Percentiles rank a stretch among this genome's conserved stretches.
phyloP scores from a whole-genome alignment of 139 green algal species.

The Zygnema circumcarinatum region DNA sequence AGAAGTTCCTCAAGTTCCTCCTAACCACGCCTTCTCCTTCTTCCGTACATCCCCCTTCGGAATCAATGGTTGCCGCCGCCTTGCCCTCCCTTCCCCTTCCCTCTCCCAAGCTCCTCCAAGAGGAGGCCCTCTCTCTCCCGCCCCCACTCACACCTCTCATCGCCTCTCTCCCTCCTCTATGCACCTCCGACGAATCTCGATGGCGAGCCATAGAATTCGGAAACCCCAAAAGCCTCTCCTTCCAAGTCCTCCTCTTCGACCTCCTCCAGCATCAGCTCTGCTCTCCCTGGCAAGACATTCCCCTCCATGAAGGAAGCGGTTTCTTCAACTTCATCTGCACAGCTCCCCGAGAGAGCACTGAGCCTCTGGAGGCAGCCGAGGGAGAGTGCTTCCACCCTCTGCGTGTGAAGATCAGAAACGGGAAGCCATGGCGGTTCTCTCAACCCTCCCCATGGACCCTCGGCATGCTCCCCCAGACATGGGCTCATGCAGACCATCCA shows the following conservation, averaged over 20 bases:
- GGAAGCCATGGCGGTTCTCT: slow-evolving; percentile 3
- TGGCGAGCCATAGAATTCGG: slow-evolving; percentile 21
- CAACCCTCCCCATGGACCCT: slow-evolving; percentile 18
- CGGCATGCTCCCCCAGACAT: slow-evolving; percentile 42
- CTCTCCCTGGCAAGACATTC: slow-evolving; percentile 37
- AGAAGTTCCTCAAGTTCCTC: too few species aligned
- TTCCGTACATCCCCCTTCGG: too few species aligned
- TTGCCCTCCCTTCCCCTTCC: not conserved
- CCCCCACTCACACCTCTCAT: not conserved
- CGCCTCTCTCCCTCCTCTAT: not conserved
- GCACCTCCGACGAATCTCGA: not conserved
- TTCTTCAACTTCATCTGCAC: slow-evolving; percentile 36
- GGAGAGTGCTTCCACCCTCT: slow-evolving; percentile 39
- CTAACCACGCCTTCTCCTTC: too few species aligned
- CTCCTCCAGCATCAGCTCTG: not conserved
- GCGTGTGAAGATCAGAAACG: not conserved
- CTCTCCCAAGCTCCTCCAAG: not conserved
- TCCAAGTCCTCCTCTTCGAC: slow-evolving; percentile 37
- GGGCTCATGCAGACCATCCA: not conserved
- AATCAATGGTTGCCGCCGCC: not conserved
- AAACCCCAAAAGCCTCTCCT: slow-evolving; percentile 1
- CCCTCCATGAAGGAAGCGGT: slow-evolving; percentile 1
- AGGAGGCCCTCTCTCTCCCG: not conserved
- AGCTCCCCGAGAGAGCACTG: not conserved
- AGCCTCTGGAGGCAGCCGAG: slow-evolving; percentile 3